Evolutionary conservation across 805 yeast genomes (phyloP).

Genomic region (Blastobotrys peoriensis): DNA sequence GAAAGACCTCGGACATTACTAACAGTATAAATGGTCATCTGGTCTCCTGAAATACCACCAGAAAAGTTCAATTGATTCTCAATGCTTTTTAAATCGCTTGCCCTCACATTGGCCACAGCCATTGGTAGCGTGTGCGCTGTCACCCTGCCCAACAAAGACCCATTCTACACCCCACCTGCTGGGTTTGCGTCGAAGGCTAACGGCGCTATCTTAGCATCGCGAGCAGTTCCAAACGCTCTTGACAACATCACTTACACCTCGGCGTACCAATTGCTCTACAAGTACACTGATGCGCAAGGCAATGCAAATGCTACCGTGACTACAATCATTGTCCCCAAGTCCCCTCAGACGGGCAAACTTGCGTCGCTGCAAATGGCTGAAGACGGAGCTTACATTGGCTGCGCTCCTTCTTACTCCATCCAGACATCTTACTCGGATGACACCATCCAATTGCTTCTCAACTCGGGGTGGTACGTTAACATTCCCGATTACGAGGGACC

Average conservation of each 20-base stretch:
- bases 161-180: conserved; percentile 18
- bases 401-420: conserved; percentile 25
- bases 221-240: conserved; percentile 4
- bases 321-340: conserved; percentile 24
- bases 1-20: too few species aligned
- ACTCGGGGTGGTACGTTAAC: conserved; percentile 15
- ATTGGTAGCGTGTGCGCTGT: too few species aligned
- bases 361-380: conserved; percentile 25
- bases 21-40: too few species aligned
- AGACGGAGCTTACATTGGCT: conserved; percentile 22
- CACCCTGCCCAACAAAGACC: conserved; percentile 22
- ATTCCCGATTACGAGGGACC: conserved; percentile 29
- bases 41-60: too few species aligned
- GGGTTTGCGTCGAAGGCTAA: conserved; percentile 13
- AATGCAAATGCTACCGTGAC: conserved; percentile 22
- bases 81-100: too few species aligned
- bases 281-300: conserved; percentile 14
- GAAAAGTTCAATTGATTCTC: too few species aligned
- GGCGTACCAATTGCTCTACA: conserved; percentile 16
- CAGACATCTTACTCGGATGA: conserved; percentile 10
- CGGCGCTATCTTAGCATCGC: conserved; percentile 10
- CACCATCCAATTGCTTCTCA: conserved; percentile 13
- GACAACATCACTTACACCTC: conserved; percentile 4
- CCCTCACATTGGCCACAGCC: too few species aligned
- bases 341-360: conserved; percentile 11